Evolutionary conservation across 1,284 basidiomycete genomes (phyloP), one percentile per base, ranked within the genome.

Genomic region (Pseudozyma thailandica): DNA sequence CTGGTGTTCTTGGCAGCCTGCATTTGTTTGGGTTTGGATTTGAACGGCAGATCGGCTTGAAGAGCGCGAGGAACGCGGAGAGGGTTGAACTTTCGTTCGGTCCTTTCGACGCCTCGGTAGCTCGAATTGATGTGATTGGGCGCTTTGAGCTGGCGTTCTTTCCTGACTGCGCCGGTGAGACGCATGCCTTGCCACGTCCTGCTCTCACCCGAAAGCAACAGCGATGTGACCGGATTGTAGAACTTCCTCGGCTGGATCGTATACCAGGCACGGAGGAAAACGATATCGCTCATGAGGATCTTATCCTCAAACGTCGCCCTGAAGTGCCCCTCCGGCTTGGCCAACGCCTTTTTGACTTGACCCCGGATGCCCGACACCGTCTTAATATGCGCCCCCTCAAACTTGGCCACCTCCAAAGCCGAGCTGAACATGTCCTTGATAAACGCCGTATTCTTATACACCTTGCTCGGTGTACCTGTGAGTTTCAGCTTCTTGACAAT

Each of bases 401-500:
- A 98, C 84, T 97, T 98, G 63, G 94, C 93, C 12, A 98, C 94
- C 84, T 98, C 95, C 28, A 98, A 87, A 12, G 92, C 89, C 47
- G 88, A 90, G 62, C 86, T 90, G 85, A 98, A 98, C 95, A 99
- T 99, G 81, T 97, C 93, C 86, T 91, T 94, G 77, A 99, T 87
- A 83, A 98, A 99, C 0, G 94, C 96, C 15, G 96, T 99, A 84
- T 99, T 99, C 86, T 98, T 98, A 88, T 91, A 98, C 59, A 98
- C 92, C 87, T 98, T 98, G 85, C 90, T 92, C 25, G 96, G 95
- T 26, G 89, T 87, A 43, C 96, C 95, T 0, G 94, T 98, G 56
- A 98, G 85, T 86, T 98, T 99, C 76, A 99, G 85, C 85, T 98
- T 99, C 87, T 99, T 99, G 72, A 98, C 94, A 70, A 99, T 98